These are phyloP conservation scores for Thalassiosira mediterranea DNA, from an alignment of 352 stramenopile genomes.

Conservation along the genomic window DNA sequence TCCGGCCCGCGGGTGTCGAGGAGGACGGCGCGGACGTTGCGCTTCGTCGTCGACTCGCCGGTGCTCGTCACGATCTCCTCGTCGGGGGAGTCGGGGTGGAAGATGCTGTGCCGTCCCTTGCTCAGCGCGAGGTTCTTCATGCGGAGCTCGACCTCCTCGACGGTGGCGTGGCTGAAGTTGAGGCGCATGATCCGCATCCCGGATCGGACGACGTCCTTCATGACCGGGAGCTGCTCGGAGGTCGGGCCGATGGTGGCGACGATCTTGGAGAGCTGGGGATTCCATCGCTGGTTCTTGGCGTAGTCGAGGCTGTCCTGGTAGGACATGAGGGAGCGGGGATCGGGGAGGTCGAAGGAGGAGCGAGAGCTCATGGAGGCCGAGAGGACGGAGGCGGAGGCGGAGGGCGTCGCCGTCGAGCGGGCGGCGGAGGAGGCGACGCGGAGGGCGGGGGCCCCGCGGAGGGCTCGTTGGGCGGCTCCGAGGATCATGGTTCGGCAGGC, in stretches of 20 bases:
- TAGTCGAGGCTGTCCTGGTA: constrained; percentile 47
- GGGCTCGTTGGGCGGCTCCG: neutral
- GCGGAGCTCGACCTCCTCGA: constrained; percentile 90
- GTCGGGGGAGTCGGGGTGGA: constrained; percentile 20
- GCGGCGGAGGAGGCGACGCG: constrained; percentile 1
- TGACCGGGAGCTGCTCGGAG: constrained; percentile 70
- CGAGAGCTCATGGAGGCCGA: constrained; percentile 4
- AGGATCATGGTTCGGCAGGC: constrained; percentile 7
- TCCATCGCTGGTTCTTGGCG: constrained; percentile 32
- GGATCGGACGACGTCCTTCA: constrained; percentile 75
- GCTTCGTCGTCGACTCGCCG: constrained; percentile 21
- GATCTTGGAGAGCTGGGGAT: constrained; percentile 79
- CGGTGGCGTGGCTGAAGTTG: constrained; percentile 99
- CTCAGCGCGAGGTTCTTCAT: constrained; percentile 88
- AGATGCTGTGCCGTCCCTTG: constrained; percentile 62
- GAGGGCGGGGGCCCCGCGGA: constrained; percentile 1
- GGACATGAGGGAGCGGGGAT: constrained; percentile 48
- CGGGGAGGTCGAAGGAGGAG: constrained; percentile 52
- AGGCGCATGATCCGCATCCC: constrained; percentile 97
- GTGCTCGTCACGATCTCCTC: constrained; percentile 31
- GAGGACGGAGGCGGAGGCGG: neutral
- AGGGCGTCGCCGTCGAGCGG: neutral
- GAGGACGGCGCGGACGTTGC: constrained; percentile 88
- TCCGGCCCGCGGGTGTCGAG: constrained; percentile 96
- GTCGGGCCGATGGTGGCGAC: constrained; percentile 82